phyloP scores from a whole-genome alignment of 192 early-diverging fungal species.

The Linnemannia exigua region DNA sequence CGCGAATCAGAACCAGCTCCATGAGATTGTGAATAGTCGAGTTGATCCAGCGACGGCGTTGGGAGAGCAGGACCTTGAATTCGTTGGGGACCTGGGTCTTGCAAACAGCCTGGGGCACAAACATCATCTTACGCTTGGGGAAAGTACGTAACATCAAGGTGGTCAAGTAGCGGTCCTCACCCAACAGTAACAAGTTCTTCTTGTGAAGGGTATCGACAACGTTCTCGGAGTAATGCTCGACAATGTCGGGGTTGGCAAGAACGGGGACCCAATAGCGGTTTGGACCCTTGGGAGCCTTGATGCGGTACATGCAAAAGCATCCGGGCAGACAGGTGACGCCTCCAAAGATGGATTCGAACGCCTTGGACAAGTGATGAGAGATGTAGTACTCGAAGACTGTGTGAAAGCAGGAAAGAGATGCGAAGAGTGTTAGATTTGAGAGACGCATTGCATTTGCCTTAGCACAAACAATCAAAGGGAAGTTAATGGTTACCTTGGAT shows the following conservation, averaged over 20 bases:
- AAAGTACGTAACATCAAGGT: slow-evolving; percentile 93
- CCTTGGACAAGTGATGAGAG: slow-evolving; percentile 82
- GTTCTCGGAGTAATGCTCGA: slow-evolving; percentile 87
- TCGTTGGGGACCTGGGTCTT: slow-evolving; percentile 92
- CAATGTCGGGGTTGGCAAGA: slow-evolving; percentile 84
- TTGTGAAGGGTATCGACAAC: slow-evolving; percentile 88
- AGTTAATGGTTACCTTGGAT: slow-evolving; percentile 62
- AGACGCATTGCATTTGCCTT: not conserved
- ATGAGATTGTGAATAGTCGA: slow-evolving; percentile 93
- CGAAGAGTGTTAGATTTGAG: slow-evolving; percentile 4
- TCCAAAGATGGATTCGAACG: slow-evolving; percentile 86
- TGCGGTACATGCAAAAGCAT: slow-evolving; percentile 88
- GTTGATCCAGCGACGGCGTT: slow-evolving; percentile 96
- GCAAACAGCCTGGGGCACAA: slow-evolving; percentile 91
- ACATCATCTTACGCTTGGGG: slow-evolving; percentile 94
- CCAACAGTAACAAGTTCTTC: slow-evolving; percentile 90
- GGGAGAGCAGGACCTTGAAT: slow-evolving; percentile 87
- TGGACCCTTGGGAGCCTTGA: slow-evolving; percentile 83
- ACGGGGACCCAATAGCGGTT: slow-evolving; percentile 85
- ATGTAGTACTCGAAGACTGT: slow-evolving; percentile 75
- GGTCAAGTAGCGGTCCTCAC: slow-evolving; percentile 93
- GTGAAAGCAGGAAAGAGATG: slow-evolving; percentile 46
- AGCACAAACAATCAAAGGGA: not conserved
- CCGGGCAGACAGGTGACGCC: slow-evolving; percentile 85
- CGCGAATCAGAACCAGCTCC: slow-evolving; percentile 85